Evolutionary conservation across 768 basidiomycete species (phyloP).

Genomic region (Chalciporus chontae): DNA sequence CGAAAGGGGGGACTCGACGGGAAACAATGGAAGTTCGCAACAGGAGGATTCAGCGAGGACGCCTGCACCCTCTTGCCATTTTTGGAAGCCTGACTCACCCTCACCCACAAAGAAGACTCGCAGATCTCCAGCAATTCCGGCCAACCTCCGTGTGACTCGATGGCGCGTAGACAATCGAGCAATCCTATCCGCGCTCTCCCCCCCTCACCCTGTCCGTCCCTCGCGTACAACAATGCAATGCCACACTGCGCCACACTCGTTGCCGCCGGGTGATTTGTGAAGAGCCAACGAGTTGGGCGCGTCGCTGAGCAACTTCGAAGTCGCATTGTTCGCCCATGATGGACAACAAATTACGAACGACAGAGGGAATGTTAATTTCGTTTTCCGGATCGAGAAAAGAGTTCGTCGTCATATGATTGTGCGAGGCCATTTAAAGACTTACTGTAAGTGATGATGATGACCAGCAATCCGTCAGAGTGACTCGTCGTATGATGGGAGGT

Average conservation of each 20-base stretch:
- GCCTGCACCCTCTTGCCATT: constrained; percentile 14
- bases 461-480: neutral
- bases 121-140: neutral
- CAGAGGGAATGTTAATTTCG: constrained; percentile 11
- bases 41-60: constrained; percentile 23
- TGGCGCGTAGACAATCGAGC: too few relatives aligned
- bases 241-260: neutral
- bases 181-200: neutral
- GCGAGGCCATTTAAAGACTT: neutral
- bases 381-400: neutral
- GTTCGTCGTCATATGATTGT: neutral
- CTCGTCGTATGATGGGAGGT: neutral
- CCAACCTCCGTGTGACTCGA: too few relatives aligned
- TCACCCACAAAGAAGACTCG: too few relatives aligned
- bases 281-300: neutral
- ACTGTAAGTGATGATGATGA: neutral
- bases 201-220: neutral
- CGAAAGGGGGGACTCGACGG: constrained; percentile 18
- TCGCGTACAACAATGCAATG: constrained; percentile 3
- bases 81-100: constrained; percentile 27
- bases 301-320: constrained; percentile 1
- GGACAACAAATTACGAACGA: too few relatives aligned
- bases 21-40: constrained; percentile 19
- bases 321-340: too few relatives aligned
- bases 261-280: constrained; percentile 1